Conservation (phyloP, 1,139 yeast genomes). For the Pneumocystis carinii region DNA sequence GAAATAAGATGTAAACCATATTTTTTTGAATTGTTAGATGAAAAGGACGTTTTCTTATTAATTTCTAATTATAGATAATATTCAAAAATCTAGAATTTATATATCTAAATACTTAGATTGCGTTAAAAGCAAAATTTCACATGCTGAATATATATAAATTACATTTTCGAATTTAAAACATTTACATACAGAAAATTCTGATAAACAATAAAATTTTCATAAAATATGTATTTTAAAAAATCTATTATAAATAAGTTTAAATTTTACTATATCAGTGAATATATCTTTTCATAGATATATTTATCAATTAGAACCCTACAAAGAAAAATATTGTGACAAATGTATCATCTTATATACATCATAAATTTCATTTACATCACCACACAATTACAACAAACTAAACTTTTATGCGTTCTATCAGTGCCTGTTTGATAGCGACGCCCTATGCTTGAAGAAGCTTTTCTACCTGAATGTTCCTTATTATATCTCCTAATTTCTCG, state of each 20-base stretch:
- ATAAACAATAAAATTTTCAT: no score
- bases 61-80: background rate
- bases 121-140: background rate
- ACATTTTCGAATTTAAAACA: background rate
- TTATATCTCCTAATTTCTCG: conserved; percentile 41
- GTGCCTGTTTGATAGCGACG: conserved; percentile 12
- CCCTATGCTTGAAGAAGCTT: conserved; percentile 19
- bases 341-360: background rate
- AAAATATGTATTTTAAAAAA: background rate
- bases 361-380: background rate
- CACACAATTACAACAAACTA: background rate
- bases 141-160: background rate
- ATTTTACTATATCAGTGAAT: background rate
- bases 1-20: background rate
- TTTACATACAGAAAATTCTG: background rate
- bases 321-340: background rate
- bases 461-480: conserved; percentile 17
- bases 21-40: background rate
- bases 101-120: no score
- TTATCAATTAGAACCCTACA: background rate
- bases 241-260: background rate
- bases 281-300: background rate
- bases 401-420: background rate
- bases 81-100: no score
- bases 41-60: background rate